Percentiles rank a stretch among this genome's conserved stretches.
These are phyloP conservation scores for Athelia sp. DNA, from an alignment of 1,284 basidiomycete species.

Conservation along the genomic window DNA sequence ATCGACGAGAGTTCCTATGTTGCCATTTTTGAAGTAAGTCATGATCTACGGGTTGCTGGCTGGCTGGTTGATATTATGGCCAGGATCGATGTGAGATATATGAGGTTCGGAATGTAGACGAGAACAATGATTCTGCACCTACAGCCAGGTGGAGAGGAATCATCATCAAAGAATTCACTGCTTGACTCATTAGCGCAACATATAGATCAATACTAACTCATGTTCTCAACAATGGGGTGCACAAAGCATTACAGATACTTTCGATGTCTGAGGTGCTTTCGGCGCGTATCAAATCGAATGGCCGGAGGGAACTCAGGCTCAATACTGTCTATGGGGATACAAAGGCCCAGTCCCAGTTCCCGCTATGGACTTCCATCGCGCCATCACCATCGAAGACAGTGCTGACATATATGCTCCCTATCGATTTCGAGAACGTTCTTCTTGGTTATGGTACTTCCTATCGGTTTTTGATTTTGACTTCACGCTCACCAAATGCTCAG, in stretches of 20 bases:
- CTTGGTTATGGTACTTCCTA: slow-evolving; percentile 50
- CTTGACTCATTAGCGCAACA: too few species aligned
- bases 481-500: slow-evolving; percentile 30
- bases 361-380: background rate
- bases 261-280: slow-evolving; percentile 19
- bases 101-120: too few species aligned
- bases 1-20: too few species aligned
- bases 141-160: too few species aligned
- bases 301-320: slow-evolving; percentile 16
- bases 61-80: too few species aligned
- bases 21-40: too few species aligned
- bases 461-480: background rate
- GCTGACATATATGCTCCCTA: slow-evolving; percentile 47
- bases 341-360: background rate
- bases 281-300: slow-evolving; percentile 14
- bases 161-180: too few species aligned
- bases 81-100: too few species aligned
- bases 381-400: slow-evolving; percentile 7
- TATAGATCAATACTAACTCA: too few species aligned
- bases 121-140: too few species aligned
- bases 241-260: slow-evolving; percentile 17
- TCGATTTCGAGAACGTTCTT: slow-evolving; percentile 51
- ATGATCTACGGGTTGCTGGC: too few species aligned
- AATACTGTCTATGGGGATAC: slow-evolving; percentile 9
- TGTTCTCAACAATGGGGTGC: slow-evolving; percentile 11